Evolutionary conservation across 1,139 yeast species (phyloP), one percentile per base, ranked within the genome.

Genomic region (Yamadazyma conglobata): DNA sequence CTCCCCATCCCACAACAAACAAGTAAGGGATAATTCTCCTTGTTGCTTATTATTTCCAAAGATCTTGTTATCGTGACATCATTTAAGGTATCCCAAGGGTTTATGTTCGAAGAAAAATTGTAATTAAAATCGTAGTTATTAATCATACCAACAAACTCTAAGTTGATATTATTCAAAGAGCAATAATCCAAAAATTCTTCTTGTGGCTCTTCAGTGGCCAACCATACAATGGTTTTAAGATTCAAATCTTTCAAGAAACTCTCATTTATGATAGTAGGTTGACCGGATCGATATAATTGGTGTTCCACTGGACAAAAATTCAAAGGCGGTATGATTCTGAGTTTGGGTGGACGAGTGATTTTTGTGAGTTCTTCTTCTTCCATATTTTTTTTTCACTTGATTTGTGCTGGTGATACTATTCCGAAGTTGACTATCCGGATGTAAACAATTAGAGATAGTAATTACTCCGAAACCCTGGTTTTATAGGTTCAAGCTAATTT

Each of bases 1-100:
- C 97, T 67, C 0, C 98, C 98, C 97, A 89, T 89, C 9, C 96
- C 96, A 50, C 97, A 91, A 56, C 97, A 89, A 6, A 88, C 91
- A 30, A 91, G 61, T 39, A 89, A 48, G 0, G 98, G 97, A 48
- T 86, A 85, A 51, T 80, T 77, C n/a, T 73, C 70, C 40, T 70
- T 70, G 47, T 85, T 74, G 32, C 81, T 74, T 21, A 89, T 80
- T 26, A 87, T 69, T 42, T 81, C 85, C 40, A 89, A 61, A 1
- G 96, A 94, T 40, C 77, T 79, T 19, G 76, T 75, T 29, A 89
- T 88, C 18, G 94, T 79, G 22, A 75, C 70, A 49, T 88, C 96
- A 18, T 88, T 84, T 25, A 91, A 66, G n/a, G 95, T 91, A 57
- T 91, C 97, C 98, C 98, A 89, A 1, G 97, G 96, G 44, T 82